Base-by-base conservation (phyloP, 2,329 filamentous ascomycete genomes). In the Albifimbria verrucaria region DNA sequence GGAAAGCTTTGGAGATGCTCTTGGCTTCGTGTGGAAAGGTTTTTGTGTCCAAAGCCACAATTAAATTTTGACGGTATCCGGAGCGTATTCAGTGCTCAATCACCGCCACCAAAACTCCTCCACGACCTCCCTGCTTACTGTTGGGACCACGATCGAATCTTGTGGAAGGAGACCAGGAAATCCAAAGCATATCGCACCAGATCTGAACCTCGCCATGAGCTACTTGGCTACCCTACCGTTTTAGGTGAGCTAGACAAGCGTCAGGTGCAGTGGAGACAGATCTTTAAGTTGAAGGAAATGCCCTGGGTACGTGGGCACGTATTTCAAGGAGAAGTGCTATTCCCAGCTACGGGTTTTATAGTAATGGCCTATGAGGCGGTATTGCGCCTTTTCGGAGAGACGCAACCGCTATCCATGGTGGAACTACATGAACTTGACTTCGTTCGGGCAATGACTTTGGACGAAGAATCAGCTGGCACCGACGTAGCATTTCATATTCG, bases 291-390 rank as follows among this genome's bases (percentile, higher is more conserved):
- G 7, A 39, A 36, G 2, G 60, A 67, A 41, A 50, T 65, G 2
- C 55, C 60, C 2, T 77, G 74, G 74, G 53, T 76, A 2, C 25
- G 54, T 0, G 65, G 72, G 18, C 73, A 77, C 15, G 44, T 50
- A 12, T 12, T 61, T 44, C 60, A 68, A 15, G 58, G 59, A 0
- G 53, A 69, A 15, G 57, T 65, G 15, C 59, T 77, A 1, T 75
- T 74, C 32, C 74, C 75, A 0, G 65, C 54, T 5, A 64, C 71
- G 6, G 68, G 59, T 0, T 74, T 69, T 51, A 28, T 72, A 2
- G 56, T 61, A 9, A 72, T 72, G 63, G 67, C 62, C 6, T 59
- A 69, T 1, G 69, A 72, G 15, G 26, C 26, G 7, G 26, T 32
- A 9, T 7, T 15, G 7, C 26, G 7, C 26, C 26, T 15, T 32